A percentile compares a stretch with the other conserved stretches of the same genome.
phyloP scores from a whole-genome alignment of 225 moss, liverwort and hornwort genomes.

The Marchantia polymorpha region DNA sequence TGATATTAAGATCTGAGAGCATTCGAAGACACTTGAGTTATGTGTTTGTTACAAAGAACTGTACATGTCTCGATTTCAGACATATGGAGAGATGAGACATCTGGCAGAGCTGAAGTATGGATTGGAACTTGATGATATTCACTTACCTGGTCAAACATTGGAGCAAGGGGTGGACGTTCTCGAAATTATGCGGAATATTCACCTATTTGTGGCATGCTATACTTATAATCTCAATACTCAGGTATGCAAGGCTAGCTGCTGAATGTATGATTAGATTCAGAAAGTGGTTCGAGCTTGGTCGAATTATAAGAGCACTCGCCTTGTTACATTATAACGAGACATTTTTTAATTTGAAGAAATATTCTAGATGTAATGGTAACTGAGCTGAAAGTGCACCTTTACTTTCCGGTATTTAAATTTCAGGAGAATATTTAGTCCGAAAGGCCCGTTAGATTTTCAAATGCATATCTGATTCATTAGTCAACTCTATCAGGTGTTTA shows the following conservation, averaged over 20 bases:
- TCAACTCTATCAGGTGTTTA: conserved; percentile 64
- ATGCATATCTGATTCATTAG: not conserved
- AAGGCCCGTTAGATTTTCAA: not conserved
- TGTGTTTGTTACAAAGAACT: not conserved
- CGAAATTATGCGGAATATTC: conserved; percentile 97
- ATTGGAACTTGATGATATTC: conserved; percentile 80
- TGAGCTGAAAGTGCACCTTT: not conserved
- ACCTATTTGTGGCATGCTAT: conserved; percentile 94
- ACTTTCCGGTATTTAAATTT: not conserved
- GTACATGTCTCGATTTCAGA: conserved; percentile 42
- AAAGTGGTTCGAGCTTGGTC: not conserved
- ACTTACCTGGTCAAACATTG: conserved; percentile 91
- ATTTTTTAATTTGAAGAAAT: not conserved
- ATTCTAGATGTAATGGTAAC: not conserved
- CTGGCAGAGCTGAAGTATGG: conserved; percentile 90
- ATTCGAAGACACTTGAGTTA: not conserved
- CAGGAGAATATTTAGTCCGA: not conserved
- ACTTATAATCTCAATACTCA: conserved; percentile 96
- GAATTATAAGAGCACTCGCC: not conserved
- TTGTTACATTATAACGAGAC: not conserved
- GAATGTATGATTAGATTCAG: not conserved
- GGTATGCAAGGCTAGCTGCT: conserved; percentile 35
- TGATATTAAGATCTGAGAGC: not conserved
- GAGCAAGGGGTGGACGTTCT: conserved; percentile 95
- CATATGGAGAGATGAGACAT: conserved; percentile 95